Conservation (phyloP, 2,329 filamentous ascomycete species). For the Aspergillus fumigatus region DNA sequence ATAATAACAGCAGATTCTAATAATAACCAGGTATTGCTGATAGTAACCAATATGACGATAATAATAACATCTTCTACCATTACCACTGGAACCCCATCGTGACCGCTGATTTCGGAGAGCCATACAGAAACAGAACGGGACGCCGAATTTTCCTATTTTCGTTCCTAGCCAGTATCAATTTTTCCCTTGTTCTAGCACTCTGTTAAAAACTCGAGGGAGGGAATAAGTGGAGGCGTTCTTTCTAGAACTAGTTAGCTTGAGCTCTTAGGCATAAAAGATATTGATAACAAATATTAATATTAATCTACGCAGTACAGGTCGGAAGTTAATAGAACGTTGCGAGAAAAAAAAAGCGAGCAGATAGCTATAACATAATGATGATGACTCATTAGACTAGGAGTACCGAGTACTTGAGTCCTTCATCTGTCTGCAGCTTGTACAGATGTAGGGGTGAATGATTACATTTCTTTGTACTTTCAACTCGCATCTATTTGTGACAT, state of each 20-base stretch:
- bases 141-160: background rate
- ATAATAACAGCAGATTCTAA: background rate
- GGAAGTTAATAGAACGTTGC: background rate
- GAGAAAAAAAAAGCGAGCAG: background rate
- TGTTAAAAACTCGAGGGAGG: background rate
- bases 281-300: background rate
- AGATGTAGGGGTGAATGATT: background rate
- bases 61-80: background rate
- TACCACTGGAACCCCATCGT: background rate
- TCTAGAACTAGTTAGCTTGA: constrained; percentile 10
- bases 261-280: constrained; percentile 7
- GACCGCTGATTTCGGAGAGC: background rate
- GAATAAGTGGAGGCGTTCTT: constrained; percentile 10
- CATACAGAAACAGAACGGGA: background rate
- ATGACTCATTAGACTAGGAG: background rate
- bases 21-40: background rate
- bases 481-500: background rate
- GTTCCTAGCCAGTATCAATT: background rate
- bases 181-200: background rate
- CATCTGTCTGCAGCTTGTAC: background rate
- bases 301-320: background rate
- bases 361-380: background rate
- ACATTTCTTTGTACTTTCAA: background rate
- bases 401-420: background rate
- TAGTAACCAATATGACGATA: background rate